phyloP scores from a whole-genome alignment of 2,329 filamentous ascomycete genomes.

The Ascochyta koolunga region DNA sequence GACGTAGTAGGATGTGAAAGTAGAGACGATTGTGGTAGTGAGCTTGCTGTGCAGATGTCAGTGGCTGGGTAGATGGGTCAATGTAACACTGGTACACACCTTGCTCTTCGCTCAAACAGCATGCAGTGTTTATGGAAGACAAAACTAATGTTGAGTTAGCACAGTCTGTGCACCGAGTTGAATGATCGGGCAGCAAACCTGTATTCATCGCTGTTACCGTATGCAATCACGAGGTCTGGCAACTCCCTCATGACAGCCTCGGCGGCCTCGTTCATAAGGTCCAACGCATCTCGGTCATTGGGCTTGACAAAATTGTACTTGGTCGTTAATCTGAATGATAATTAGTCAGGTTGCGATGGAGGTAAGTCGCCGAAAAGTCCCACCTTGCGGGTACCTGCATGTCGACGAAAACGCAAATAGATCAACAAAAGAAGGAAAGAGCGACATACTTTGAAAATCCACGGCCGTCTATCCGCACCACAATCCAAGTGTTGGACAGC shows the following conservation, averaged over 20 bases:
- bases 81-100: slow-evolving; percentile 54
- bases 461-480: slow-evolving; percentile 89
- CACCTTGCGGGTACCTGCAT: slow-evolving; percentile 27
- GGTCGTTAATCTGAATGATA: slow-evolving; percentile 69
- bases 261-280: slow-evolving; percentile 96
- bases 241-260: slow-evolving; percentile 81
- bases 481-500: slow-evolving; percentile 92
- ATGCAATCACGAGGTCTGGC: slow-evolving; percentile 84
- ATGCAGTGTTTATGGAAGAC: slow-evolving; percentile 82
- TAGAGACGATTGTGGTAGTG: slow-evolving; percentile 87
- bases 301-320: slow-evolving; percentile 90
- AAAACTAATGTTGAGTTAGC: slow-evolving; percentile 66
- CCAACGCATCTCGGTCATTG: slow-evolving; percentile 83
- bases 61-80: neutral
- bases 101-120: slow-evolving; percentile 84
- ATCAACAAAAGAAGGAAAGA: slow-evolving; percentile 8
- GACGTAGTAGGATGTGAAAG: slow-evolving; percentile 91
- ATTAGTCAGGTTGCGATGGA: neutral
- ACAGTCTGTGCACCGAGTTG: neutral
- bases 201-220: slow-evolving; percentile 94
- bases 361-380: neutral
- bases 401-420: slow-evolving; percentile 7
- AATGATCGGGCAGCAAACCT: slow-evolving; percentile 59
- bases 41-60: slow-evolving; percentile 70
- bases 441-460: slow-evolving; percentile 83